Base-by-base conservation (phyloP, 495 filamentous ascomycete genomes). In the Talaromyces nanjingensis region DNA sequence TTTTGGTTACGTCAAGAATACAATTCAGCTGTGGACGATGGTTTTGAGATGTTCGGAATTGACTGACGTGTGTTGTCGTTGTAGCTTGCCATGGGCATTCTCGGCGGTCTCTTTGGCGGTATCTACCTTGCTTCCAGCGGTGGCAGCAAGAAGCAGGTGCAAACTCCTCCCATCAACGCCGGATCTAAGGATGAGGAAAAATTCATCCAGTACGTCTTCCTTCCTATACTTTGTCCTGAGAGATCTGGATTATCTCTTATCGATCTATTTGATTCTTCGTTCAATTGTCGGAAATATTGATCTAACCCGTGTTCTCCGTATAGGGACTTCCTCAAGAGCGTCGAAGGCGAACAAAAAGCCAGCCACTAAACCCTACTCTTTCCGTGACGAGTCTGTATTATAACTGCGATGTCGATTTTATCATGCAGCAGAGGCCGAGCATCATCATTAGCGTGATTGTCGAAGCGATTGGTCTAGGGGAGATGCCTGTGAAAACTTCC, bases 111-210 rank as follows among this genome's bases (percentile, higher is more conserved):
- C 22, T 87, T 89, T 72, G 84, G 79, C 69, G 82, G 83, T 64
- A 71, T 74, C 65, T 86, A 75, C 58, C 67, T 83, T 61, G 76
- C 83, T 33, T 71, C 81, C 67, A 71, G 87, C 63, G 89, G 91
- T 67, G 78, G 83, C 69, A 84, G 84, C 76, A 77, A 86, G 75
- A 68, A 83, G 71, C 83, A 79, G 69, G 72, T 74, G 60, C 71
- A 74, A 67, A 75, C 84, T 64, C 93, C 93, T 63, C 90, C 91
- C 29, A 91, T 96, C 82, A 89, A 93, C 76, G 92, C 93, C 53
- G 79, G 81, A 64, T 93, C 87, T 79, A 88, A 91, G 73, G 93
- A 97, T 73, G 93, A 98, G 84, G 92, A 96, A 81, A 87, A 88
- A 69, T 98, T 97, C 80, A 94, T 98, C 83, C 91, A 96, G 93